Base-by-base conservation (phyloP, 345 rosid genomes). In the Luvunga scandens region DNA sequence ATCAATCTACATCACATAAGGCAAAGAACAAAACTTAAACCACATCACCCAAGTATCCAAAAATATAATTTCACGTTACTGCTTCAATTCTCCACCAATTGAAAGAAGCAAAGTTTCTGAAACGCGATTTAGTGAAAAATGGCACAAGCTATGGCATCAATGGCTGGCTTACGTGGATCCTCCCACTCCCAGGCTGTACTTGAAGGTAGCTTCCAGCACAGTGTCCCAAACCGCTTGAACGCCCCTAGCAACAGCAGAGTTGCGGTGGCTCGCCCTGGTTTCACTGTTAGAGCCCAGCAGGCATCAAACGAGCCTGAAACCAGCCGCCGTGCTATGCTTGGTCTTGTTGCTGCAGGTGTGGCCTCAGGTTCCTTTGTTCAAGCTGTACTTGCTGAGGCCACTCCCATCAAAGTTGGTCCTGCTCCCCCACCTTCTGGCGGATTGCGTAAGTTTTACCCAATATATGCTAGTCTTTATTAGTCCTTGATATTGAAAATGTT, bases 361-460 rank as follows among this genome's bases (percentile, higher is more conserved):
- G 97, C 90, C 19, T 81, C 94, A 0, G 92, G 91, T 4, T 89
- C 98, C 38, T 88, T 90, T 62, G 98, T 87, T 78, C 91, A 88
- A 68, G 92, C 88, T 45, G 97, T 93, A 28, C 85, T 92, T 24
- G 99, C 98, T 9, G 97, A 85, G 2, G 92, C 88, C 77, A 56
- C 7, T 28, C 71, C 97, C 31, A 95, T 95, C 90, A 93, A 90
- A 81, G 78, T 95, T 16, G 98, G 99, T 59, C 93, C 94, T 18
- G 94, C 97, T 73, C 99, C 99, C 1, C 88, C 93, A 38, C 99
- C 93, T 28, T 93, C 98, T 42, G 99, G 98, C 30, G 99, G 99
- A 38, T 88, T 95, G 67, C 90, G 98, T 95, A 88, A 90, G 98
- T 90, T 16, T 16, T 69, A 13, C 30, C 25, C 30, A 30, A 53